Percentiles rank a stretch among this genome's conserved stretches.
phyloP scores from a whole-genome alignment of 192 early-diverging fungal species.

The Dimargaris cristalligena region DNA sequence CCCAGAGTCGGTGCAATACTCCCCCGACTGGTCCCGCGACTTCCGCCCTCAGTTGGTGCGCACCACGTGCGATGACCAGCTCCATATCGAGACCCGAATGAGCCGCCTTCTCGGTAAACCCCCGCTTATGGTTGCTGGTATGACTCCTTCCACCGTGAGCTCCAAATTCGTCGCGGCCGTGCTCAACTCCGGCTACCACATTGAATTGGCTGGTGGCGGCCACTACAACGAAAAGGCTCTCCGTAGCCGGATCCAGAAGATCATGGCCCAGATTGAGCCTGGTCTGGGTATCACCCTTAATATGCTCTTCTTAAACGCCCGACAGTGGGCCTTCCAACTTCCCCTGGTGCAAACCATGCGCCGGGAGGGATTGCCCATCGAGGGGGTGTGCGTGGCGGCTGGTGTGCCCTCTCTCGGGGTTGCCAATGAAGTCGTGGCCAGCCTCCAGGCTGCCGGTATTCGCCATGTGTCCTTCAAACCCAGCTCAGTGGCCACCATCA shows the following conservation, averaged over 20 bases:
- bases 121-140: conserved; percentile 88
- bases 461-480: conserved; percentile 79
- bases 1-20: conserved; percentile 48
- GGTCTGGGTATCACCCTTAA: conserved; percentile 86
- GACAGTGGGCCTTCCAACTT: conserved; percentile 87
- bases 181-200: conserved; percentile 78
- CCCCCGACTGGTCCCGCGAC: conserved; percentile 69
- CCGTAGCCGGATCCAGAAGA: conserved; percentile 47
- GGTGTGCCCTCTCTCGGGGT: conserved; percentile 77
- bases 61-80: conserved; percentile 19
- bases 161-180: conserved; percentile 65
- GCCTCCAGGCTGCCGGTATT: conserved; percentile 56
- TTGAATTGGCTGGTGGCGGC: conserved; percentile 82
- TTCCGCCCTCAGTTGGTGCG: conserved; percentile 74
- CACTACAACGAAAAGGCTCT: conserved; percentile 61
- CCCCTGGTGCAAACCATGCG: conserved; percentile 63
- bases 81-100: conserved; percentile 81
- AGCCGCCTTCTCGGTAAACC: conserved; percentile 70
- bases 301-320: conserved; percentile 75
- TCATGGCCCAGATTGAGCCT: conserved; percentile 48
- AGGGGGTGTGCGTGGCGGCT: conserved; percentile 80
- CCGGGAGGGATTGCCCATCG: conserved; percentile 68
- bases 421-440: conserved; percentile 62
- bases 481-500: conserved; percentile 57
- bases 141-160: conserved; percentile 77